Evolutionary conservation across 2,329 filamentous ascomycete genomes (phyloP).

Genomic region (Fusarium camptoceras): DNA sequence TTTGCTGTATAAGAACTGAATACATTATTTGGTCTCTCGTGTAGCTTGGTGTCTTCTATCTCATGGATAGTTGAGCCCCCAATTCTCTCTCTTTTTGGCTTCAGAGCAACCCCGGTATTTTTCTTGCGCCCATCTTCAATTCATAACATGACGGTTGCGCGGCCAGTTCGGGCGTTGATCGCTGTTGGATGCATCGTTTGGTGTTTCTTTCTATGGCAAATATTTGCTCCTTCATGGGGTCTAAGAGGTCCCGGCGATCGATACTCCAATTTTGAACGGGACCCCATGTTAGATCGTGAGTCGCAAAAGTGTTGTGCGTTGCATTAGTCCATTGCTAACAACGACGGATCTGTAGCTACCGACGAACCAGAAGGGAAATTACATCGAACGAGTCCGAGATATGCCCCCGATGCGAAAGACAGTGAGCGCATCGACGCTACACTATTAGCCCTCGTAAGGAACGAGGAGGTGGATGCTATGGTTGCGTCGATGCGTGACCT

Average conservation of each 20-base stretch:
- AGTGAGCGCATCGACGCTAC: constrained; percentile 93
- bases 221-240: constrained; percentile 70
- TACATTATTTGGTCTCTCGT: background rate
- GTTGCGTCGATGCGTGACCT: constrained; percentile 90
- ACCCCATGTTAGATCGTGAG: constrained; percentile 90
- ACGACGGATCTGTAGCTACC: constrained; percentile 68
- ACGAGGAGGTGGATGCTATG: constrained; percentile 87
- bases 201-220: constrained; percentile 81
- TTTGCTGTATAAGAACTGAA: background rate
- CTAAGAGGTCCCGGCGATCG: constrained; percentile 56
- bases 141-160: constrained; percentile 80
- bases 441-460: constrained; percentile 89
- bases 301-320: constrained; percentile 20
- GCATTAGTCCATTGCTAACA: constrained; percentile 26
- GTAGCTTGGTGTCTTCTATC: background rate
- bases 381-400: constrained; percentile 79
- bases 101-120: constrained; percentile 12
- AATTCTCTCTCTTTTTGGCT: constrained; percentile 19
- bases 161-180: constrained; percentile 83
- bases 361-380: constrained; percentile 84
- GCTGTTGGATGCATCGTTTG: constrained; percentile 78
- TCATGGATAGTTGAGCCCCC: constrained; percentile 39
- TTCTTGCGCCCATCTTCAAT: constrained; percentile 5
- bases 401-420: constrained; percentile 78
- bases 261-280: constrained; percentile 73